Evolutionary conservation across 352 stramenopile genomes (phyloP).

Genomic region (Stephanocyclus meneghinianus): DNA sequence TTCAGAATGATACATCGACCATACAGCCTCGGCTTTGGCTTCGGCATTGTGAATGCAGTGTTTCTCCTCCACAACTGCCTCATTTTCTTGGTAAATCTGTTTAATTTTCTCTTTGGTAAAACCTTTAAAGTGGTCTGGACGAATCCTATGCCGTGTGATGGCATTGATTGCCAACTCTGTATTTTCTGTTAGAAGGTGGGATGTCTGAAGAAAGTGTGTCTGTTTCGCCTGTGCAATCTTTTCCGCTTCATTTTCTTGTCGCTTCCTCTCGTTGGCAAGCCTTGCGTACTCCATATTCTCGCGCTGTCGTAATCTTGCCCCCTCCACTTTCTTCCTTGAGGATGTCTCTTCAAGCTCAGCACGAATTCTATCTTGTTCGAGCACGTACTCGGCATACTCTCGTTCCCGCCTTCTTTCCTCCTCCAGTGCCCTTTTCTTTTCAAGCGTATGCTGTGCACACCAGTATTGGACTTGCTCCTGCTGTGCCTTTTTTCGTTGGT

Average conservation of each 20-base stretch:
- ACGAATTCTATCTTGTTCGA: conserved; percentile 45
- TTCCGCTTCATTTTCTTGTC: conserved; percentile 35
- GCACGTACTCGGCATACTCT: conserved; percentile 41
- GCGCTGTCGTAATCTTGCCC: conserved; percentile 34
- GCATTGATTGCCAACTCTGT: conserved; percentile 31
- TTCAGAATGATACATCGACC: conserved; percentile 32
- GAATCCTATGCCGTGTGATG: conserved; percentile 30
- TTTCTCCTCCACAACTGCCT: conserved; percentile 44
- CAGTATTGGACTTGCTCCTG: conserved; percentile 55
- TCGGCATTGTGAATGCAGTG: conserved; percentile 16
- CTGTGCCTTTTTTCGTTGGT: conserved; percentile 45
- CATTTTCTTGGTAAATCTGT: conserved; percentile 50
- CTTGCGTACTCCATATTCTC: conserved; percentile 50
- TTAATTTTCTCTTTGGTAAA: conserved; percentile 44
- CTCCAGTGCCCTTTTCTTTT: conserved; percentile 44
- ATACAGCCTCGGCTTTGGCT: conserved; percentile 27
- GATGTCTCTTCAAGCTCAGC: conserved; percentile 23
- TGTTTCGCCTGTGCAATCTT: conserved; percentile 34
- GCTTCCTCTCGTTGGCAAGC: conserved; percentile 23
- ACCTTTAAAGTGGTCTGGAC: conserved; percentile 59
- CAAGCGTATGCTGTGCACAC: conserved; percentile 39
- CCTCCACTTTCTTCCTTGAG: conserved; percentile 29
- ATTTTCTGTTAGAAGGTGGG: conserved; percentile 44
- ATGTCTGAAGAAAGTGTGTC: conserved; percentile 43
- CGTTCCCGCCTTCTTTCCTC: conserved; percentile 32